Evolutionary conservation across 164 flowering plant species (phyloP).

Genomic region (Vitis cinerea): DNA sequence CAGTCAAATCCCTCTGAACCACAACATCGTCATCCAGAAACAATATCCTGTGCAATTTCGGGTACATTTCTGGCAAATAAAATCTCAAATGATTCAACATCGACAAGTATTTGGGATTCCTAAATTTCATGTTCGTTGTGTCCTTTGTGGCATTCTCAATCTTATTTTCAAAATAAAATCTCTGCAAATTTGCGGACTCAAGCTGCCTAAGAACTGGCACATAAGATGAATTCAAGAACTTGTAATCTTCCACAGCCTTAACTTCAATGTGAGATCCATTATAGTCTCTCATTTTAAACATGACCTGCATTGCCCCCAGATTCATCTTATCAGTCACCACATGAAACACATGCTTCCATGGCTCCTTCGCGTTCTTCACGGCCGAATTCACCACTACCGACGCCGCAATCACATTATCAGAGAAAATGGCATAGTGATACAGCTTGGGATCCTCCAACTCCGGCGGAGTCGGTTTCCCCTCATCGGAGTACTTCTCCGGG

Average conservation of each 20-base stretch:
- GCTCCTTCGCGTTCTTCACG: conserved; percentile 45
- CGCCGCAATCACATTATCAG: conserved; percentile 49
- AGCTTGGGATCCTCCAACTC: conserved; percentile 44
- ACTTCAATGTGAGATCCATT: conserved; percentile 51
- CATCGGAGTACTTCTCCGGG: conserved; percentile 41
- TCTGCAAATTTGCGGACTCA: conserved; percentile 46
- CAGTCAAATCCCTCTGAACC: conserved; percentile 48
- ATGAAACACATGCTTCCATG: conserved; percentile 52
- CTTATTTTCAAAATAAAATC: conserved; percentile 49
- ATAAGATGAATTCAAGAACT: conserved; percentile 46
- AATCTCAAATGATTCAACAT: conserved; percentile 51
- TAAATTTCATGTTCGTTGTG: conserved; percentile 49
- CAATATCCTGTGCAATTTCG: conserved; percentile 42
- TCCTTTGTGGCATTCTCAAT: conserved; percentile 53
- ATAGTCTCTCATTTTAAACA: conserved; percentile 48
- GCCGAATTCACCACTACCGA: conserved; percentile 57
- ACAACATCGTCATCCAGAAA: conserved; percentile 52
- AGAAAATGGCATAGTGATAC: conserved; percentile 52
- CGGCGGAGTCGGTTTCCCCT: conserved; percentile 26
- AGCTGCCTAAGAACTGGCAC: conserved; percentile 46
- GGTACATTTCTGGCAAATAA: conserved; percentile 51
- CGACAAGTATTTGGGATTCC: conserved; percentile 51
- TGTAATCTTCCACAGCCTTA: conserved; percentile 55
- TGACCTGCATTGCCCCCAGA: conserved; percentile 57
- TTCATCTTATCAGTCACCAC: conserved; percentile 59